Evolutionary conservation across 2,329 filamentous ascomycete genomes (phyloP).

Genomic region (Fusarium poae): DNA sequence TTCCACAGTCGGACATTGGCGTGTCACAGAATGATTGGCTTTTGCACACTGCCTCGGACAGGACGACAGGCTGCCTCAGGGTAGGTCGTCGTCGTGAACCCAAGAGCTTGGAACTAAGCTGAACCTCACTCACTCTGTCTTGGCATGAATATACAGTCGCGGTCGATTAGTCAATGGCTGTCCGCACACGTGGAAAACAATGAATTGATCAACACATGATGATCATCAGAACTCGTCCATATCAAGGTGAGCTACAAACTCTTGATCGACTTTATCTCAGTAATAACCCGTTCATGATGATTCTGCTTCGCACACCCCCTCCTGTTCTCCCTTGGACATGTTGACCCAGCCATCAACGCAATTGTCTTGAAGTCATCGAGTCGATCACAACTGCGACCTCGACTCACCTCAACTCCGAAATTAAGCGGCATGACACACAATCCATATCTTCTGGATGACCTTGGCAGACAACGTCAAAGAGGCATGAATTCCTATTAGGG

Average conservation of each 20-base stretch:
- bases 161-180: conserved; percentile 4
- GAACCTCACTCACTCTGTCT: not conserved
- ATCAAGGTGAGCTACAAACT: not conserved
- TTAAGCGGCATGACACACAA: conserved; percentile 25
- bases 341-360: conserved; percentile 24
- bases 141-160: conserved; percentile 1
- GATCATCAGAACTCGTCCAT: not conserved
- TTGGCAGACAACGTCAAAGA: not conserved
- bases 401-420: conserved; percentile 17
- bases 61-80: conserved; percentile 3
- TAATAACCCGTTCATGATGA: not conserved
- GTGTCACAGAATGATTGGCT: conserved; percentile 44
- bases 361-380: conserved; percentile 22
- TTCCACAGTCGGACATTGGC: conserved; percentile 37
- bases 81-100: conserved; percentile 19
- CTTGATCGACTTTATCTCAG: not conserved
- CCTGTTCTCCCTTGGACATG: conserved; percentile 15
- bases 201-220: conserved; percentile 9
- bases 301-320: conserved; percentile 14
- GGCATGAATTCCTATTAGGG: not conserved
- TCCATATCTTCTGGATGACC: conserved; percentile 5
- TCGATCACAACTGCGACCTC: conserved; percentile 5
- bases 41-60: conserved; percentile 5
- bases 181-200: conserved; percentile 1
- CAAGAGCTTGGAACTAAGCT: conserved; percentile 19